Percentiles rank a stretch among this genome's conserved stretches.
Conservation (phyloP, 345 rosid species). For the Xanthoceras sorbifolium region DNA sequence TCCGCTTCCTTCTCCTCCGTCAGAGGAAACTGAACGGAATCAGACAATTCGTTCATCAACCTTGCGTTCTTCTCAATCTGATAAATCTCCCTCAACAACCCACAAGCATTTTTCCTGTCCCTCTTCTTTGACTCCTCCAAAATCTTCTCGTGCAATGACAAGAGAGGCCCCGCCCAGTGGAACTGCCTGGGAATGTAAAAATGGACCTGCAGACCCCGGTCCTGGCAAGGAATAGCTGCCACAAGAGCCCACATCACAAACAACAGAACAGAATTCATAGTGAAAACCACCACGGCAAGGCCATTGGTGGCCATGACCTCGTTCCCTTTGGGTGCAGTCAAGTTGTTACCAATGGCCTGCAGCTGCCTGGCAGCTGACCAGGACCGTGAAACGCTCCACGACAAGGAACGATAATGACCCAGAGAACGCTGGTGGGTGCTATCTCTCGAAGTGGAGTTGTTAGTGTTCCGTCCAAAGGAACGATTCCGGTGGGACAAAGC, state of each 20-base stretch:
- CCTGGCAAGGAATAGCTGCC: slow-evolving; percentile 97
- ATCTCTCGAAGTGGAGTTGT: slow-evolving; percentile 17
- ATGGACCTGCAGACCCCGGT: slow-evolving; percentile 83
- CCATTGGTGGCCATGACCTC: slow-evolving; percentile 65
- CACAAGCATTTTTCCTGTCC: slow-evolving; percentile 74
- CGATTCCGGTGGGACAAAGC: slow-evolving; percentile 71
- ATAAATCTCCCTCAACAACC: slow-evolving; percentile 82
- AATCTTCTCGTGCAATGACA: slow-evolving; percentile 68
- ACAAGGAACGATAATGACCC: slow-evolving; percentile 82
- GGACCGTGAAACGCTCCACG: slow-evolving; percentile 96
- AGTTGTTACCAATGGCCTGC: slow-evolving; percentile 68
- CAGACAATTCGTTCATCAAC: slow-evolving; percentile 64
- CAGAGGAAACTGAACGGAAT: slow-evolving; percentile 71
- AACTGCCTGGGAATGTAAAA: slow-evolving; percentile 71
- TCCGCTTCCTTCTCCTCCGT: slow-evolving; percentile 57
- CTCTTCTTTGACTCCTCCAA: slow-evolving; percentile 78
- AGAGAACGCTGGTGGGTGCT: slow-evolving; percentile 39
- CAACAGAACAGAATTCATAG: slow-evolving; percentile 67
- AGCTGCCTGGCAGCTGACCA: slow-evolving; percentile 97
- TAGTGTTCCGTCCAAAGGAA: slow-evolving; percentile 65
- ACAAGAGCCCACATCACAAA: slow-evolving; percentile 94
- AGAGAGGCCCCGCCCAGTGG: slow-evolving; percentile 65
- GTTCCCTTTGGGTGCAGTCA: slow-evolving; percentile 54
- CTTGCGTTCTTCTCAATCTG: slow-evolving; percentile 66
- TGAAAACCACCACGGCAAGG: slow-evolving; percentile 62